A percentile compares a stretch with the other conserved stretches of the same genome.
Evolutionary conservation across 2,329 filamentous ascomycete species (phyloP).

Genomic region (Pseudocercospora fijiensis): DNA sequence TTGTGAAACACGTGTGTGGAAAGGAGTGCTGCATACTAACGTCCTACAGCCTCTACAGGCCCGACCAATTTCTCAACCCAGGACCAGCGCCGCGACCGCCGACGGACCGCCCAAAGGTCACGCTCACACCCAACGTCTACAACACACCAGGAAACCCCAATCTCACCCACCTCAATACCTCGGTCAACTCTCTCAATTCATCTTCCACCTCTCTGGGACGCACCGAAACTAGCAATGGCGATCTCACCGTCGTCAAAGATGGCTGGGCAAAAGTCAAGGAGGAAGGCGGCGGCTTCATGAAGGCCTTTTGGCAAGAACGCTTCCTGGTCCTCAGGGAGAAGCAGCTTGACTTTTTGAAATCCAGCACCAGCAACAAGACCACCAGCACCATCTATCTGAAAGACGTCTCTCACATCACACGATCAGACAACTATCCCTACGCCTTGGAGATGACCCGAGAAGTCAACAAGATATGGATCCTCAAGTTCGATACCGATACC

Average conservation of each 20-base stretch:
- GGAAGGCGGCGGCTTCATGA: conserved; percentile 67
- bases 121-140: conserved; percentile 69
- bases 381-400: conserved; percentile 81
- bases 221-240: conserved; percentile 42
- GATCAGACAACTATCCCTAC: conserved; percentile 86
- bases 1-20: not conserved
- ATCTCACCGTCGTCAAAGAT: conserved; percentile 52
- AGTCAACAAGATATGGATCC: conserved; percentile 79
- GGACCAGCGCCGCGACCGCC: conserved; percentile 91
- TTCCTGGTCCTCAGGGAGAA: conserved; percentile 91
- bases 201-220: conserved; percentile 44
- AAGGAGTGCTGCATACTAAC: conserved; percentile 9
- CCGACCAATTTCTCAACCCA: conserved; percentile 87
- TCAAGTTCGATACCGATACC: conserved; percentile 91
- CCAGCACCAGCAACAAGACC: conserved; percentile 75
- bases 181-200: conserved; percentile 41
- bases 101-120: conserved; percentile 71
- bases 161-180: conserved; percentile 20
- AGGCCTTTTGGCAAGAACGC: conserved; percentile 75
- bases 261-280: conserved; percentile 87
- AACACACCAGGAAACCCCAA: conserved; percentile 74
- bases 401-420: conserved; percentile 84
- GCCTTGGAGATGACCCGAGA: conserved; percentile 95
- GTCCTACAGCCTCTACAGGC: conserved; percentile 56
- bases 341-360: conserved; percentile 91